Evolutionary conservation across 1,139 yeast species (phyloP).

Genomic region (Nakaseomyces glabratus): DNA sequence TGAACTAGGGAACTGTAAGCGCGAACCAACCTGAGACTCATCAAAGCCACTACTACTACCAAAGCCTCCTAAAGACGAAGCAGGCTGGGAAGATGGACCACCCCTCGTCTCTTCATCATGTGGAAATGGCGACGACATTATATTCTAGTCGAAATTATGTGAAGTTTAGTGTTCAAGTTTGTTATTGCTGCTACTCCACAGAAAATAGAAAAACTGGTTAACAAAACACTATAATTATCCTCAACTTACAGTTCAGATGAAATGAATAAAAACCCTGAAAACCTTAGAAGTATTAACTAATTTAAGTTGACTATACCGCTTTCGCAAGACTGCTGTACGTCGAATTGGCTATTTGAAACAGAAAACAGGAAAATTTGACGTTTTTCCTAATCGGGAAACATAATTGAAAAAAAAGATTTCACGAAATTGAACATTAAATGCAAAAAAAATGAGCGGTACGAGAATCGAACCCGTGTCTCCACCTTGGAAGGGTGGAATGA

Average conservation of each 20-base stretch:
- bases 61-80: conserved; percentile 29
- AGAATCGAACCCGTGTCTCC: conserved; percentile 31
- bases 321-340: too few species aligned
- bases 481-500: conserved; percentile 31
- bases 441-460: conserved; percentile 25
- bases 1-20: conserved; percentile 29
- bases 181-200: too few species aligned
- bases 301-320: too few species aligned
- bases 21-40: conserved; percentile 21
- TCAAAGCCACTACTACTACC: conserved; percentile 27
- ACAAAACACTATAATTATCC: too few species aligned
- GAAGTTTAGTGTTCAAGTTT: too few species aligned
- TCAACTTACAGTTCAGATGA: too few species aligned
- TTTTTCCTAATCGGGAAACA: conserved; percentile 5
- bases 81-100: conserved; percentile 27
- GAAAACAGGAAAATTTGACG: too few species aligned
- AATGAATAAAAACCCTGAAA: too few species aligned
- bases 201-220: too few species aligned
- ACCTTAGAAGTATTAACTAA: too few species aligned
- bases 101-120: conserved; percentile 15
- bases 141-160: too few species aligned
- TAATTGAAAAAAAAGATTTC: neutral
- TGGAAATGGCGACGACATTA: conserved; percentile 21
- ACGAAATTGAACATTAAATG: neutral
- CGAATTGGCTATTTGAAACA: too few species aligned